Percentiles rank a stretch among this genome's conserved stretches.
phyloP scores from a whole-genome alignment of 345 rosid species.

The Rhodamnia argentea region DNA sequence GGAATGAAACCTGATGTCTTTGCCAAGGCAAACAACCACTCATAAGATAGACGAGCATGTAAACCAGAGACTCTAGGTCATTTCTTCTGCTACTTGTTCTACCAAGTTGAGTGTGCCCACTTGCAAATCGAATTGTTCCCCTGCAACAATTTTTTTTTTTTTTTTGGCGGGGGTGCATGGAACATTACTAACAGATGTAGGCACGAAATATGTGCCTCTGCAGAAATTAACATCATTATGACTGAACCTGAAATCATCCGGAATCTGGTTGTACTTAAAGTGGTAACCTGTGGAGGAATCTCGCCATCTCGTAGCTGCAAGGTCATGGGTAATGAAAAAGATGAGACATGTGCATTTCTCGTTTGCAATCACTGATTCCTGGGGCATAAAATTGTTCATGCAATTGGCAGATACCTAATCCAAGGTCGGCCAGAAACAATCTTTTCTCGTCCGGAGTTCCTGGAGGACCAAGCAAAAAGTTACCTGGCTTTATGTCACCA shows the following conservation, averaged over 20 bases:
- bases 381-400: not conserved
- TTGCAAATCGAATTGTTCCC: not conserved
- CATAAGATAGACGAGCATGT: not conserved
- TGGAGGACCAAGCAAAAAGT: not conserved
- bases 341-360: not conserved
- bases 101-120: conserved; percentile 1
- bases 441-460: not conserved
- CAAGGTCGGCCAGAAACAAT: not conserved
- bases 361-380: not conserved
- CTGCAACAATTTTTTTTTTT: not conserved
- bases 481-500: not conserved
- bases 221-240: too few species aligned
- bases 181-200: too few species aligned
- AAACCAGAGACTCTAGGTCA: conserved; percentile 1
- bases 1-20: not conserved
- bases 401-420: not conserved
- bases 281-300: not conserved
- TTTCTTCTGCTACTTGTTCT: conserved; percentile 3
- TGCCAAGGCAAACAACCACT: conserved; percentile 1
- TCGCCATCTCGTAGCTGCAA: not conserved
- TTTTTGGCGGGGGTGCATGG: too few species aligned
- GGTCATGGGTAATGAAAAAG: not conserved
- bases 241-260: not conserved
- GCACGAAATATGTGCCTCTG: too few species aligned
- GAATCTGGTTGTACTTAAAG: not conserved